Percentiles rank a stretch among this genome's conserved stretches.
phyloP scores from a whole-genome alignment of 1,284 basidiomycete genomes.

The Ceratorhiza oryzae-sativae region DNA sequence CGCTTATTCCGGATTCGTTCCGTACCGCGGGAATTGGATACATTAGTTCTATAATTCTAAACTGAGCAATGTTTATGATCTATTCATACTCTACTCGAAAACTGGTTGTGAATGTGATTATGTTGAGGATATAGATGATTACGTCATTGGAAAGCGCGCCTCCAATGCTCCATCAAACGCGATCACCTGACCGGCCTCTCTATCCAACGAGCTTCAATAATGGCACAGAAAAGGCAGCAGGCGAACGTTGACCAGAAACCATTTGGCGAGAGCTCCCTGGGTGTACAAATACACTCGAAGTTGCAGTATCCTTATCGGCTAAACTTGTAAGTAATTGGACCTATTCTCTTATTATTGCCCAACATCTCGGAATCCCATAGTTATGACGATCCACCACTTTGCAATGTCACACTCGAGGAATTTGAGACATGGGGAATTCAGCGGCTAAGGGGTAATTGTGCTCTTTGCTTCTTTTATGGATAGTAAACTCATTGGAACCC shows the following conservation, averaged over 20 bases:
- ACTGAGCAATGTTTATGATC: no score
- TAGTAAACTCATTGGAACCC: not conserved
- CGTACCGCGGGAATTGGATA: conserved; percentile 16
- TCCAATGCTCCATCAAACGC: conserved; percentile 29
- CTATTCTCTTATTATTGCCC: not conserved
- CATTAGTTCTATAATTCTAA: conserved; percentile 25
- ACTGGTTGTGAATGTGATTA: no score
- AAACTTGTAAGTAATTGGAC: conserved; percentile 71
- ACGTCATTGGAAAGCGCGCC: no score
- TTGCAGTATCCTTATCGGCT: conserved; percentile 70
- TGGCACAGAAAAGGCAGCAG: conserved; percentile 1
- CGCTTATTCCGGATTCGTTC: conserved; percentile 23
- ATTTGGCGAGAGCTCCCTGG: not conserved
- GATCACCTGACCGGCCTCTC: conserved; percentile 18
- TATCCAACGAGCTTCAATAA: not conserved
- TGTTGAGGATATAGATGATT: no score
- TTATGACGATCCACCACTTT: conserved; percentile 85
- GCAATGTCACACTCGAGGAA: conserved; percentile 94
- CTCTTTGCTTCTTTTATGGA: conserved; percentile 9
- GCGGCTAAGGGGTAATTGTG: conserved; percentile 65
- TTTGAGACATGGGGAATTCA: conserved; percentile 94
- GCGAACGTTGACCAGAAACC: conserved; percentile 4
- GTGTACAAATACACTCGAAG: conserved; percentile 48
- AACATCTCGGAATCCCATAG: conserved; percentile 52
- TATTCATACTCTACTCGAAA: no score